These are phyloP conservation scores for Nothophytophthora sp. DNA, from an alignment of 352 stramenopile genomes.

Conservation along the genomic window DNA sequence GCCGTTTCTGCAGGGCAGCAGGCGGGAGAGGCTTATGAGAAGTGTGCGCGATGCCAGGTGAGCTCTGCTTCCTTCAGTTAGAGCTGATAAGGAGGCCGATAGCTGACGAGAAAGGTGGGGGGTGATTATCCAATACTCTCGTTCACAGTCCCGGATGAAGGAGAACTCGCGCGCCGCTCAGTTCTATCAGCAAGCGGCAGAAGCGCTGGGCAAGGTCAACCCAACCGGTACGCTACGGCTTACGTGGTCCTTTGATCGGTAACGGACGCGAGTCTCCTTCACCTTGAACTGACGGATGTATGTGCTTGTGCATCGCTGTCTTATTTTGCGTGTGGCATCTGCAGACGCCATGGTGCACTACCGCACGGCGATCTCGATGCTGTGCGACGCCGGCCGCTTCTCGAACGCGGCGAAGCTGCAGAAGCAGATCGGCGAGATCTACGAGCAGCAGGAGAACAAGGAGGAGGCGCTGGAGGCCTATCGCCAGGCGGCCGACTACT, in stretches of 20 bases:
- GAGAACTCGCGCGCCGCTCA: constrained; percentile 80
- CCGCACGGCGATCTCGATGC: constrained; percentile 92
- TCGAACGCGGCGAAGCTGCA: constrained; percentile 95
- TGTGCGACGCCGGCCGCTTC: constrained; percentile 95
- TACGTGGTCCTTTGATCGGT: too few relatives aligned
- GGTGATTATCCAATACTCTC: not conserved
- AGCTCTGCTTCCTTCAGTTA: not conserved
- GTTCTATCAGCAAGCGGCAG: constrained; percentile 85
- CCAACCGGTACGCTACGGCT: too few relatives aligned
- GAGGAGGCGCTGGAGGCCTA: constrained; percentile 84
- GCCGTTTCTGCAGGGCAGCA: constrained; percentile 60
- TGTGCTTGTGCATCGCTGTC: too few relatives aligned
- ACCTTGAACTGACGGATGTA: too few relatives aligned
- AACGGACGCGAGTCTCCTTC: too few relatives aligned
- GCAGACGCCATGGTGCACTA: constrained; percentile 91
- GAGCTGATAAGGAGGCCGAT: not conserved
- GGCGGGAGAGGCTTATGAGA: constrained; percentile 70
- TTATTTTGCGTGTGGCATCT: constrained; percentile 10
- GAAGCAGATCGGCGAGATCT: constrained; percentile 96
- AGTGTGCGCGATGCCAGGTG: constrained; percentile 86
- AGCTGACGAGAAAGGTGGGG: too few relatives aligned
- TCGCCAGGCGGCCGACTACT: constrained; percentile 89
- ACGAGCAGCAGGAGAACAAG: constrained; percentile 93
- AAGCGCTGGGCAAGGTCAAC: constrained; percentile 79
- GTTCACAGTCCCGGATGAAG: constrained; percentile 83